A percentile compares a stretch with the other conserved stretches of the same genome.
Conservation (phyloP, 2,329 filamentous ascomycete genomes). For the Scytalidium lignicola region DNA sequence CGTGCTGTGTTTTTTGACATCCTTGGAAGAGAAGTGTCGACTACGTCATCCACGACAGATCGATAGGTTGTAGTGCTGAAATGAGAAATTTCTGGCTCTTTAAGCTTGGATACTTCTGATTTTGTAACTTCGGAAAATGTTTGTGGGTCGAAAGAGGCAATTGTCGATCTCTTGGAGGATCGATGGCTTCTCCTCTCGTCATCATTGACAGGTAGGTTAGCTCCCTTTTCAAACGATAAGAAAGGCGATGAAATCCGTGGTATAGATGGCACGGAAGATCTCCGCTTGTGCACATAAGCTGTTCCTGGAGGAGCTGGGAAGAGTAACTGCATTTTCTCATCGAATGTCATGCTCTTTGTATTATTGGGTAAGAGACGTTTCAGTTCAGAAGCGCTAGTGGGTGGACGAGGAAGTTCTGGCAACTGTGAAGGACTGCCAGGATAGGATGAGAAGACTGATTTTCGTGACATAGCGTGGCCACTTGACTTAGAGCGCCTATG, state of each 20-base stretch:
- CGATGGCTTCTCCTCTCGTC: conserved; percentile 19
- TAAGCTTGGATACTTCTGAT: background rate
- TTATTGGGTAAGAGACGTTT: conserved; percentile 43
- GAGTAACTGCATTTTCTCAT: conserved; percentile 51
- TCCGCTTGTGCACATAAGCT: conserved; percentile 23
- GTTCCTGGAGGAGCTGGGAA: conserved; percentile 35
- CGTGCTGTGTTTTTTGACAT: conserved; percentile 14
- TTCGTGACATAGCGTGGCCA: conserved; percentile 39
- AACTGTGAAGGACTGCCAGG: conserved; percentile 44
- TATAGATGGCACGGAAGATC: conserved; percentile 40
- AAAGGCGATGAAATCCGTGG: conserved; percentile 28
- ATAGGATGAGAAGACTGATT: conserved; percentile 39
- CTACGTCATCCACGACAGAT: conserved; percentile 29
- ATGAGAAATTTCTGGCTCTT: conserved; percentile 13
- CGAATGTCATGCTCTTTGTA: conserved; percentile 53
- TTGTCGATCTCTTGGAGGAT: conserved; percentile 23
- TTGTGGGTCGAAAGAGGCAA: conserved; percentile 15
- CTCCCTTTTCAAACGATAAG: conserved; percentile 14
- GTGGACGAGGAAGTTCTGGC: conserved; percentile 40
- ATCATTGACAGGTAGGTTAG: conserved; percentile 11
- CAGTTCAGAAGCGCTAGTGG: conserved; percentile 35
- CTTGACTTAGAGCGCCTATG: conserved; percentile 44
- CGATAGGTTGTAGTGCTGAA: conserved; percentile 29
- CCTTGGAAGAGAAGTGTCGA: conserved; percentile 35
- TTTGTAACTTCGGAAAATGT: conserved; percentile 3